phyloP scores from a whole-genome alignment of 176 grass and related monocot species.

The Oryza meridionalis region DNA sequence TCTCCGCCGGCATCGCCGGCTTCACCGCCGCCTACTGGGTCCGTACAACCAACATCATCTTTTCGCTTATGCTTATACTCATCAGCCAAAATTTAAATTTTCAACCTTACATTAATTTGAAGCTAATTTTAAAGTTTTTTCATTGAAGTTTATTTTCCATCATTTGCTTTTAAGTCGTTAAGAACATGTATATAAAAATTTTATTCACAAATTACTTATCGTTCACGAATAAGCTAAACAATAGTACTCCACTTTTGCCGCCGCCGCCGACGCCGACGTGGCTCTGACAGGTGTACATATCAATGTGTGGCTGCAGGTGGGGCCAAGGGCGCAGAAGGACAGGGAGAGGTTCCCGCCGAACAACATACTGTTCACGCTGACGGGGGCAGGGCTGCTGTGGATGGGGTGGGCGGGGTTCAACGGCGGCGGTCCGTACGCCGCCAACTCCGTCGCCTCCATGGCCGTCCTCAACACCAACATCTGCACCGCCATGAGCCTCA shows the following conservation, averaged over 20 bases:
- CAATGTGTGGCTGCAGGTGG: conserved; percentile 46
- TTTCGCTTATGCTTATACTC: too few relatives aligned
- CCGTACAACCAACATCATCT: not conserved
- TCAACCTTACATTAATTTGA: too few relatives aligned
- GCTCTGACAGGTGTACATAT: too few relatives aligned
- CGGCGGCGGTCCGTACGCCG: conserved; percentile 75
- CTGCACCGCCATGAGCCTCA: conserved; percentile 69
- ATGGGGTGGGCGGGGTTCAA: conserved; percentile 96
- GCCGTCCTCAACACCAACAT: conserved; percentile 86
- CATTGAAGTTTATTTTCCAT: too few relatives aligned
- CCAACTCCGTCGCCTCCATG: conserved; percentile 68
- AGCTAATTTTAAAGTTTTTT: too few relatives aligned
- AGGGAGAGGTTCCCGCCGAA: conserved; percentile 77
- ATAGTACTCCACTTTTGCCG: too few relatives aligned
- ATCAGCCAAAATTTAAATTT: too few relatives aligned
- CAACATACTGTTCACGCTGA: conserved; percentile 79
- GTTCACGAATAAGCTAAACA: too few relatives aligned
- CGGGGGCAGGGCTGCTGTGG: conserved; percentile 79
- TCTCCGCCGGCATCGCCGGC: conserved; percentile 62
- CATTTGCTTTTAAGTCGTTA: too few relatives aligned
- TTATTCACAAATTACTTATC: too few relatives aligned
- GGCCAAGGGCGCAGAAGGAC: conserved; percentile 49
- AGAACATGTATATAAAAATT: too few relatives aligned
- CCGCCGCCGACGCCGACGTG: too few relatives aligned
- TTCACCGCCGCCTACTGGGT: conserved; percentile 76